Conservation (phyloP, 1,284 basidiomycete genomes). For the Cronartium ribicola region DNA sequence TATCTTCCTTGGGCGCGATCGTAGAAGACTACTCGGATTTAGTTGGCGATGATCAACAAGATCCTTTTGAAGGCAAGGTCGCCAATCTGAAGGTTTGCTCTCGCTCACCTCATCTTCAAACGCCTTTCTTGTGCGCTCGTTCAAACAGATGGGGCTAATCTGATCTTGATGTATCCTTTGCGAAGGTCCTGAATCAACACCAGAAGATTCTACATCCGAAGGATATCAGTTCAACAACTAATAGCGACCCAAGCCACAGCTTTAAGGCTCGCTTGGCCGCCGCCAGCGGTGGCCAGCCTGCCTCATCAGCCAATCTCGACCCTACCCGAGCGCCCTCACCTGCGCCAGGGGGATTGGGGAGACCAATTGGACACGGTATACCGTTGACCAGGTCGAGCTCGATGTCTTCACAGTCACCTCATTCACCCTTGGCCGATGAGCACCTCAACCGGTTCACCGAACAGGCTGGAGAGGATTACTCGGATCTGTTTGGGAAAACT, state of each 20-base stretch:
- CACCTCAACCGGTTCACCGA: conserved; percentile 57
- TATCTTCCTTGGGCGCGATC: conserved; percentile 49
- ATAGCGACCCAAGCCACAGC: conserved; percentile 3
- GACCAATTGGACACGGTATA: conserved; percentile 8
- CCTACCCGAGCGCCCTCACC: conserved; percentile 63
- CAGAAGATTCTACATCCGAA: conserved; percentile 44
- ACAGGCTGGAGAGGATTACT: conserved; percentile 46
- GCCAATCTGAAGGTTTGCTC: conserved; percentile 67
- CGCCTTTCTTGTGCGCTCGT: background rate
- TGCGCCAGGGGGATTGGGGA: conserved; percentile 55
- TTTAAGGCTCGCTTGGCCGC: conserved; percentile 48
- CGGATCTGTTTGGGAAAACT: conserved; percentile 45
- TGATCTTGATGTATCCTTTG: background rate
- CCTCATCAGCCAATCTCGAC: conserved; percentile 53
- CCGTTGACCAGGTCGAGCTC: conserved; percentile 53
- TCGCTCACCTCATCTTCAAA: background rate
- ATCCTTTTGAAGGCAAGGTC: conserved; percentile 66
- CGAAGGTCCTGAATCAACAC: conserved; percentile 35
- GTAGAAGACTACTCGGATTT: conserved; percentile 88
- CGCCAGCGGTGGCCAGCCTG: conserved; percentile 55
- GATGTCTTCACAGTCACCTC: background rate
- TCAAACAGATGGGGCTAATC: background rate
- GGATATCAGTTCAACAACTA: conserved; percentile 38
- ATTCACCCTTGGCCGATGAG: conserved; percentile 63
- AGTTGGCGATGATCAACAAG: conserved; percentile 61